These are phyloP conservation scores for Yamadazyma phyllophila DNA, from an alignment of 805 yeast species.

Conservation along the genomic window DNA sequence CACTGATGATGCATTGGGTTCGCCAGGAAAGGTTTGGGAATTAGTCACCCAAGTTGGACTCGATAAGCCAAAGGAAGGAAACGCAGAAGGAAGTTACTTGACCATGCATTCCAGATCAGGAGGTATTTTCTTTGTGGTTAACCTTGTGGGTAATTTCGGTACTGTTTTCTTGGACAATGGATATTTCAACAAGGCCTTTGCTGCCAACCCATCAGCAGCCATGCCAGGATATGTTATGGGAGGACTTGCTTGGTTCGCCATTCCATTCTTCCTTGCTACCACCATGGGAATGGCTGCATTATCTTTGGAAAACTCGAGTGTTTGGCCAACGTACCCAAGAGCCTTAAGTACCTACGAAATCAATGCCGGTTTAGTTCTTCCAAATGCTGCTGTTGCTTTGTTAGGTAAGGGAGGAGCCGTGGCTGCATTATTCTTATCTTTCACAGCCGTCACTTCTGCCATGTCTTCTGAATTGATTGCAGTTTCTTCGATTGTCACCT, in stretches of 20 bases:
- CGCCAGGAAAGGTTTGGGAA: slow-evolving; percentile 81
- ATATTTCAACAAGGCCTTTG: slow-evolving; percentile 86
- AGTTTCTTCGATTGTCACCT: slow-evolving; percentile 80
- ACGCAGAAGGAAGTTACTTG: slow-evolving; percentile 81
- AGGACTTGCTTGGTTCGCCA: slow-evolving; percentile 88
- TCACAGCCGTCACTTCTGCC: slow-evolving; percentile 93
- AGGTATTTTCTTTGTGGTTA: slow-evolving; percentile 86
- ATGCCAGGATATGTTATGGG: slow-evolving; percentile 86
- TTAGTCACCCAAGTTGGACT: slow-evolving; percentile 59
- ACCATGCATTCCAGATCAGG: slow-evolving; percentile 86
- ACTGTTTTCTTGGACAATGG: slow-evolving; percentile 86
- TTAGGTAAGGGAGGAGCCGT: slow-evolving; percentile 89
- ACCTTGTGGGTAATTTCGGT: slow-evolving; percentile 84
- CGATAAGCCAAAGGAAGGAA: slow-evolving; percentile 68
- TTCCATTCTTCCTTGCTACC: slow-evolving; percentile 79
- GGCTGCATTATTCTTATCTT: slow-evolving; percentile 72
- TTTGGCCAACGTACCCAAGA: slow-evolving; percentile 79
- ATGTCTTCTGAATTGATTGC: slow-evolving; percentile 90
- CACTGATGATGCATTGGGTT: slow-evolving; percentile 66
- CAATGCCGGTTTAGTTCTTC: slow-evolving; percentile 75
- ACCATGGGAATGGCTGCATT: slow-evolving; percentile 86
- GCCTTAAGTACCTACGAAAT: slow-evolving; percentile 66
- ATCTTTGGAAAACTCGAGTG: slow-evolving; percentile 64
- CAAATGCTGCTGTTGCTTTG: slow-evolving; percentile 77
- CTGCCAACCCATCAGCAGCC: slow-evolving; percentile 79